These are phyloP conservation scores for Neurospora pannonica DNA, from an alignment of 495 filamentous ascomycete genomes.

Conservation along the genomic window DNA sequence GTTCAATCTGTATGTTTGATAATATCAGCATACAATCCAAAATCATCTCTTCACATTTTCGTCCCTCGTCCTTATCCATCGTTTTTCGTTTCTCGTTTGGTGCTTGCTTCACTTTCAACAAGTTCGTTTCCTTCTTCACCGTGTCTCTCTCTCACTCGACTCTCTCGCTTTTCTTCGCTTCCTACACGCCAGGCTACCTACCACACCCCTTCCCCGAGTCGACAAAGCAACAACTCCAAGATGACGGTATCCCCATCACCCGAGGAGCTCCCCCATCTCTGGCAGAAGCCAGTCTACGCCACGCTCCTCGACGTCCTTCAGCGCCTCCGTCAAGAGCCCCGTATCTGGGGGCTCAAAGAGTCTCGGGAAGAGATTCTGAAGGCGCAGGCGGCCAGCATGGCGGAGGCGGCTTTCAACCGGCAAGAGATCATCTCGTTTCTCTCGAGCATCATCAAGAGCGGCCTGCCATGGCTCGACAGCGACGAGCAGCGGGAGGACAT, in stretches of 20 bases:
- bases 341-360: constrained; percentile 26
- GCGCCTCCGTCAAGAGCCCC: constrained; percentile 31
- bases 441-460: constrained; percentile 64
- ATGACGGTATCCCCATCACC: constrained; percentile 5
- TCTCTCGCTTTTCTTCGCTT: background rate
- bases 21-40: background rate
- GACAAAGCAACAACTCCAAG: background rate
- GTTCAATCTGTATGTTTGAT: background rate
- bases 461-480: constrained; percentile 63
- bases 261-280: constrained; percentile 31
- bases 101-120: background rate
- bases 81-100: background rate
- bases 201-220: background rate
- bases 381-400: constrained; percentile 12
- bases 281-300: constrained; percentile 34
- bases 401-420: constrained; percentile 16
- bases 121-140: background rate
- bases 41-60: background rate
- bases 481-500: constrained; percentile 63
- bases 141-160: background rate
- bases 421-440: constrained; percentile 52
- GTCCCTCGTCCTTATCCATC: background rate
- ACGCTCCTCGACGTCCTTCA: constrained; percentile 28
- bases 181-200: background rate
- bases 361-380: constrained; percentile 22